Evolutionary conservation across 495 filamentous ascomycete genomes (phyloP).

Genomic region (Penicillium bialowiezense): DNA sequence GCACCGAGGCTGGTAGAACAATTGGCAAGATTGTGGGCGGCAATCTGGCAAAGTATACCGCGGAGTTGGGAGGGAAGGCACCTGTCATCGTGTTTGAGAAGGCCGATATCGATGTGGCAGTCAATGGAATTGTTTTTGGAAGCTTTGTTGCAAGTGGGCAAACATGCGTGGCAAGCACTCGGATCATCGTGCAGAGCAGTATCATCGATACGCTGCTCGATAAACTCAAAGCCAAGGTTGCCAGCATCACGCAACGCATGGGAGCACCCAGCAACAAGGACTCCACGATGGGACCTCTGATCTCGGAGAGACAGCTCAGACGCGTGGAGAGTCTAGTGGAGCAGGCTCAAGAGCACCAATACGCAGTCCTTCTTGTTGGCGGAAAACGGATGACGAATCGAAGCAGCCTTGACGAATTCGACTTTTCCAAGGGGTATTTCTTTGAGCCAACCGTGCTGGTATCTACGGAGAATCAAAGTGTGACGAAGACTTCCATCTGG

Average conservation of each 20-base stretch:
- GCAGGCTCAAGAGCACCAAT: constrained; percentile 15
- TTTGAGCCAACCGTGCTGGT: constrained; percentile 55
- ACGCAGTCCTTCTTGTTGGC: neutral
- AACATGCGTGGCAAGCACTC: constrained; percentile 60
- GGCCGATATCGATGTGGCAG: constrained; percentile 48
- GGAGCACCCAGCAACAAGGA: constrained; percentile 14
- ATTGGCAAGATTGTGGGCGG: constrained; percentile 46
- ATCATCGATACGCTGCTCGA: constrained; percentile 36
- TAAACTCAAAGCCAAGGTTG: constrained; percentile 39
- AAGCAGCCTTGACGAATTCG: constrained; percentile 15
- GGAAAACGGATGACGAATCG: constrained; percentile 27
- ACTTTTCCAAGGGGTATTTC: constrained; percentile 50
- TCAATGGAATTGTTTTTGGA: constrained; percentile 58
- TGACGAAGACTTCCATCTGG: constrained; percentile 26
- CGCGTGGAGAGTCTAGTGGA: constrained; percentile 23
- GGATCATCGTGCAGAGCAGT: constrained; percentile 52
- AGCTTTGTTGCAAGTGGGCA: constrained; percentile 60
- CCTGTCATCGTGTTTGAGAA: constrained; percentile 54
- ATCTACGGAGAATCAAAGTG: constrained; percentile 2
- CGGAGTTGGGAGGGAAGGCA: constrained; percentile 61
- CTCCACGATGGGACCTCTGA: constrained; percentile 23
- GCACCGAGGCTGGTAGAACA: constrained; percentile 43
- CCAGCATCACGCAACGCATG: constrained; percentile 34
- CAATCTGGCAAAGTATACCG: constrained; percentile 54
- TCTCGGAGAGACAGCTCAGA: constrained; percentile 16